Conservation (phyloP, 345 rosid species). For the Gossypium arboreum region DNA sequence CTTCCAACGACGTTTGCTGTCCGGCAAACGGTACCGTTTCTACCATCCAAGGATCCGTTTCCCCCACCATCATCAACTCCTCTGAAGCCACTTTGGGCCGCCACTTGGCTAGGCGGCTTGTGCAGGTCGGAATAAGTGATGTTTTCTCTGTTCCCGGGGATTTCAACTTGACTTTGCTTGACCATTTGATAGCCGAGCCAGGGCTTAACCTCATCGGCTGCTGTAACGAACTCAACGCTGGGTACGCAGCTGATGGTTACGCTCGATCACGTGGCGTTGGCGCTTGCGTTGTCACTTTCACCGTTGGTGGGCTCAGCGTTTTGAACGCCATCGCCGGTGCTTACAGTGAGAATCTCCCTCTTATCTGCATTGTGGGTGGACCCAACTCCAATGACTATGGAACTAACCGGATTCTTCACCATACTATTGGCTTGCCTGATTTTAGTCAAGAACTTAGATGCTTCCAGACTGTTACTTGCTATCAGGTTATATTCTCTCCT, state of each 20-base stretch:
- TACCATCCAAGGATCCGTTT: conserved; percentile 29
- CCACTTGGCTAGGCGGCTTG: conserved; percentile 68
- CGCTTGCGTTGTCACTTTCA: conserved; percentile 79
- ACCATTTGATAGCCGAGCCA: conserved; percentile 70
- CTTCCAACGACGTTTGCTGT: conserved; percentile 33
- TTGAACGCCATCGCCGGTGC: conserved; percentile 82
- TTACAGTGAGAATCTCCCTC: conserved; percentile 71
- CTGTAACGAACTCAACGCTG: conserved; percentile 85
- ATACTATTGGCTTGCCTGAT: conserved; percentile 73
- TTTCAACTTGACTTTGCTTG: conserved; percentile 75
- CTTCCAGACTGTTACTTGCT: conserved; percentile 70
- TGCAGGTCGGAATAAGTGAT: conserved; percentile 46
- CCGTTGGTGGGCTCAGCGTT: conserved; percentile 77
- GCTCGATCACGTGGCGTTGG: conserved; percentile 74
- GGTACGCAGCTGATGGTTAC: conserved; percentile 80
- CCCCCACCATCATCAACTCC: conserved; percentile 25
- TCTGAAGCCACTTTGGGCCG: conserved; percentile 56
- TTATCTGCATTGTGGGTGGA: conserved; percentile 80
- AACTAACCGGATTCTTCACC: conserved; percentile 72
- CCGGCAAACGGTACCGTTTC: conserved; percentile 37
- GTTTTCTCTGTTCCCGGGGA: conserved; percentile 76
- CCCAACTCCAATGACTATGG: conserved; percentile 86
- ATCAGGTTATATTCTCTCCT: conserved; percentile 38
- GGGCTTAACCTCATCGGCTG: conserved; percentile 59
- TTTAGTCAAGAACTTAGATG: conserved; percentile 71